Conservation (phyloP, 176 grass and related monocot genomes). For the Oryza brachyantha region DNA sequence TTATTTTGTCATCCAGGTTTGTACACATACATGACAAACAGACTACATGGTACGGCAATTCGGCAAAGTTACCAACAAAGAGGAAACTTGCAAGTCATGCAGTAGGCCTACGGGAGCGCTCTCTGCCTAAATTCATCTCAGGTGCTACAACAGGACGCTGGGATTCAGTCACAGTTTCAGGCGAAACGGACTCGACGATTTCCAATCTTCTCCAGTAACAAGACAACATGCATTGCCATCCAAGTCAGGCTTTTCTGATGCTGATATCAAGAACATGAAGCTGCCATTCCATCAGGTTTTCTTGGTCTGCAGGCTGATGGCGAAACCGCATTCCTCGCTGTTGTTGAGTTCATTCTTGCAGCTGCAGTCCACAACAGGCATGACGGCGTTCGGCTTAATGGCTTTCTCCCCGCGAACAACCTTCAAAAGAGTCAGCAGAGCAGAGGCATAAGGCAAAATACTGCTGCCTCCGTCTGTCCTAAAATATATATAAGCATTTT, state of each 20-base stretch:
- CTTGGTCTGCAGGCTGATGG: conserved; percentile 18
- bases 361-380: not conserved
- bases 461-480: no score
- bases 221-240: not conserved
- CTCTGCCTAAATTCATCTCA: no score
- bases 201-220: not conserved
- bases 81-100: no score
- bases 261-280: not conserved
- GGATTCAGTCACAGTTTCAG: no score
- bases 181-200: no score
- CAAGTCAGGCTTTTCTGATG: not conserved
- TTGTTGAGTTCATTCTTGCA: conserved; percentile 28
- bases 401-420: conserved; percentile 45
- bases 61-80: no score
- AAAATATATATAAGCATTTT: no score
- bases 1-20: no score
- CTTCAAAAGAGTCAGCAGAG: conserved; percentile 21
- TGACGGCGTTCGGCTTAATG: not conserved
- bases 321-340: conserved; percentile 30
- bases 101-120: no score
- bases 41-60: no score
- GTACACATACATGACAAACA: no score
- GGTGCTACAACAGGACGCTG: no score
- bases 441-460: not conserved
- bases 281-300: conserved; percentile 9